Conservation (phyloP, 441 rosid genomes). For the Syzygium malaccense region DNA sequence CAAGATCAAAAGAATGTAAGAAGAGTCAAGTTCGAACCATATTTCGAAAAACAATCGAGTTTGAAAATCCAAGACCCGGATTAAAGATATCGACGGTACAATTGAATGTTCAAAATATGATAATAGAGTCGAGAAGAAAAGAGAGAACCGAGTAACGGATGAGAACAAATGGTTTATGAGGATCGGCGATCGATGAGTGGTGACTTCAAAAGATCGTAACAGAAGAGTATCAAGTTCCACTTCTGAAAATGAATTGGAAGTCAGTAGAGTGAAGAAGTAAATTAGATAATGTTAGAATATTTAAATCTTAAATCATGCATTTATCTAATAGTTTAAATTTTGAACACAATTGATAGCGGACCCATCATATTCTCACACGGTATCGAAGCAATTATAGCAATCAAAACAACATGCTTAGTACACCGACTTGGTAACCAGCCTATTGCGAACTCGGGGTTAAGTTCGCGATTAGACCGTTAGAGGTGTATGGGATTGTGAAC, state of each 20-base stretch:
- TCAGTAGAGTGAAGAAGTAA: background rate
- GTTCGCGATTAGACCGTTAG: background rate
- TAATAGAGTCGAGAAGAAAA: too few species aligned
- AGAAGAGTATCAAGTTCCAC: background rate
- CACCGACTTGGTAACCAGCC: background rate
- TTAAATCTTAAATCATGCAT: too few species aligned
- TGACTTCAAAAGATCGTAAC: background rate
- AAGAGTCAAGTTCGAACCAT: background rate
- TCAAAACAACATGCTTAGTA: background rate
- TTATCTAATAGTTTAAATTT: too few species aligned
- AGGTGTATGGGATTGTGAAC: background rate
- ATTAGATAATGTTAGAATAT: background rate
- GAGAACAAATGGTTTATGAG: background rate
- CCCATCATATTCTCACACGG: too few species aligned
- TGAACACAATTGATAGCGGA: too few species aligned
- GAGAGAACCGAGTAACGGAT: background rate
- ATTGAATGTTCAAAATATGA: too few species aligned
- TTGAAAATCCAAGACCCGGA: too few species aligned
- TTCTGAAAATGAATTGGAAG: background rate
- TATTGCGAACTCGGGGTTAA: background rate
- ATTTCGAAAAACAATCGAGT: too few species aligned
- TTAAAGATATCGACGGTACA: too few species aligned
- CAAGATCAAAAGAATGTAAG: background rate
- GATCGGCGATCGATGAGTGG: background rate
- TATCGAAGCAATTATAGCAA: background rate